Evolutionary conservation across 495 filamentous ascomycete genomes (phyloP), one percentile per base, ranked within the genome.

Genomic region (Elaphomyces granulatus): DNA sequence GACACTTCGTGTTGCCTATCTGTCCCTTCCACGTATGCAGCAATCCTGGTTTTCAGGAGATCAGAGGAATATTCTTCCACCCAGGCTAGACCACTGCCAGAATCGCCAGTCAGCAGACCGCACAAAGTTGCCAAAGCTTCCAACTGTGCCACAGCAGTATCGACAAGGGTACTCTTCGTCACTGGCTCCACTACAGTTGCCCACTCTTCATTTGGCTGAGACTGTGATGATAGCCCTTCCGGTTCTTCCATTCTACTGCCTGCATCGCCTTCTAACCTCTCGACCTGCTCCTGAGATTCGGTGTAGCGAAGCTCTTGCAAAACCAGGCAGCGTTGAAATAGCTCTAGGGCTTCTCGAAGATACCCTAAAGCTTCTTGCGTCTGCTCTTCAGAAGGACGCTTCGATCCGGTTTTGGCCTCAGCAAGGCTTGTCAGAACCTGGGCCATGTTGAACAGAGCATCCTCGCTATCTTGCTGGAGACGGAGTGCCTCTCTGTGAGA

Each of bases 401-500:
- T 67, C 20, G 55, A 58, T 31, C 77, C 71, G 2, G 66, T 55
- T 3, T 77, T 51, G 2, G 55, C 57, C 55, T 83, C 79, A 4
- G 71, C 75, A 16, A 82, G 53, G 46, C 72, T 77, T 2, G 70
- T 76, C 14, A 81, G 61, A 8, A 81, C 74, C 58, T 82, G 79
- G 8, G 64, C 74, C 8, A 70, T 78, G 49, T 84, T 84, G 63
- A 81, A 83, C 8, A 80, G 56, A 8, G 66, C 63, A 56, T 83
- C 75, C 2, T 75, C 58, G 58, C 78, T 80, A 17, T 76, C 64
- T 45, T 72, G 64, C 20, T 77, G 62, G 36, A 83, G 53, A 3
- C 43, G 48, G 9, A 81, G 53, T 2, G 78, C 79, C 40, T 64
- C 63, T 37, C 70, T 63, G 53, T 80, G 75, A 0, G 77, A 79